Base-by-base conservation (phyloP, 2,329 filamentous ascomycete genomes). In the Fusarium devonianum region DNA sequence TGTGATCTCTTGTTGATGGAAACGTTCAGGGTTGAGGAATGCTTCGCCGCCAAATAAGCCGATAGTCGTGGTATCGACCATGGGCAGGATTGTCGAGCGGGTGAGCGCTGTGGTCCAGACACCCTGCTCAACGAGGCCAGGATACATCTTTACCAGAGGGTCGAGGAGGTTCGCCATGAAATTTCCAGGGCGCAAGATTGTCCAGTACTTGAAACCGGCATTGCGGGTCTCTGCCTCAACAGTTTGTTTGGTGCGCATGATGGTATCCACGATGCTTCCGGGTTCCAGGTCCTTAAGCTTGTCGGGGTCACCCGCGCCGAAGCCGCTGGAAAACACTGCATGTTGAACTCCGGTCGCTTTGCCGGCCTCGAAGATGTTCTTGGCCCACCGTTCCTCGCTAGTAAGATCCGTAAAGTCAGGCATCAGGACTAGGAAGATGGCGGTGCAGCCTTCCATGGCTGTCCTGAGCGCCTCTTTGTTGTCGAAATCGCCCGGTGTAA, bases 161-260 rank as follows among this genome's bases (percentile, higher is more conserved):
- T 65, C 47, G 4, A 81, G 36, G 51, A 75, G 77, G 58, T 83
- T 83, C 14, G 72, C 69, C 74, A 80, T 78, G 68, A 83, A 82
- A 57, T 71, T 74, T 2, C 74, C 76, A 0, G 78, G 77, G 2
- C 78, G 75, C 2, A 83, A 60, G 16, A 82, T 71, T 0, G 79
- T 81, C 73, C 75, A 82, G 7, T 62, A 53, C 11, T 71, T 53
- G 49, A 79, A 75, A 2, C 71, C 71, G 1, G 66, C 61, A 7
- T 57, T 43, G 14, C 70, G 65, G 4, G 78, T 62, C 14, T 66
- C 65, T 1, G 67, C 50, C 52, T 82, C 79, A 16, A 79, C 70
- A 2, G 62, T 59, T 14, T 67, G 59, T 58, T 83, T 83, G 14
- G 67, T 67, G 6, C 66, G 49, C 4, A 76, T 49, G 2, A 73